A percentile compares a stretch with the other conserved stretches of the same genome.
Evolutionary conservation across 352 stramenopile genomes (phyloP).

Genomic region (Pythium aristosporum): DNA sequence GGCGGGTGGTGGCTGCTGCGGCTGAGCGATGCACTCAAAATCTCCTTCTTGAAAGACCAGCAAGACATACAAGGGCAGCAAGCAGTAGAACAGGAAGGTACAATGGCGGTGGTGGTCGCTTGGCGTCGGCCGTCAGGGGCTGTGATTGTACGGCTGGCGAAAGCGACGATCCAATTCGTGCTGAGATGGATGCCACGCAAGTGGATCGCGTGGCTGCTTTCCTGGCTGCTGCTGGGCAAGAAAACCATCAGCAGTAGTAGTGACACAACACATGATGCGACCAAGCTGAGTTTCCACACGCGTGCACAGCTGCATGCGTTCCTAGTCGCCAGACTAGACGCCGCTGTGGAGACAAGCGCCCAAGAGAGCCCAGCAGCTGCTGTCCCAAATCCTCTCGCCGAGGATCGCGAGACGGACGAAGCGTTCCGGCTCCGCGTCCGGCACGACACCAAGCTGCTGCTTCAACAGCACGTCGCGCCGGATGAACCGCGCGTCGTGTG

Average conservation of each 20-base stretch:
- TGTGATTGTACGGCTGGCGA: background rate
- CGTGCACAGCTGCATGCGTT: constrained; percentile 9
- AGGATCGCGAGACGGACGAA: constrained; percentile 31
- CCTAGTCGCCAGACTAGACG: background rate
- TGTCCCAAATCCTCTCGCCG: background rate
- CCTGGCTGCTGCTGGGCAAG: background rate
- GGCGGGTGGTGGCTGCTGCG: constrained; percentile 12
- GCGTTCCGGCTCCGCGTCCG: constrained; percentile 62
- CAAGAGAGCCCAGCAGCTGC: background rate
- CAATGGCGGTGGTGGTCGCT: background rate
- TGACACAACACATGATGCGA: background rate
- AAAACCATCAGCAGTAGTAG: background rate
- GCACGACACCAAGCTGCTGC: constrained; percentile 52
- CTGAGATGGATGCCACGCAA: background rate
- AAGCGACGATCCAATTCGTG: background rate
- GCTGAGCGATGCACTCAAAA: background rate
- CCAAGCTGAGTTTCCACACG: background rate
- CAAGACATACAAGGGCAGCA: background rate
- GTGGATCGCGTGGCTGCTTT: background rate
- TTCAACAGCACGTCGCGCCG: constrained; percentile 44
- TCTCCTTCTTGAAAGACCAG: constrained; percentile 19
- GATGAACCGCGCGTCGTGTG: constrained; percentile 49
- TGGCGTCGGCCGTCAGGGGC: background rate
- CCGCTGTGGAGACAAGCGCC: background rate
- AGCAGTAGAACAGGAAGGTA: background rate